Percentiles rank a stretch among this genome's conserved stretches.
These are phyloP conservation scores for Rhynchospora tenuis DNA, from an alignment of 176 grass and related monocot species.

Conservation along the genomic window DNA sequence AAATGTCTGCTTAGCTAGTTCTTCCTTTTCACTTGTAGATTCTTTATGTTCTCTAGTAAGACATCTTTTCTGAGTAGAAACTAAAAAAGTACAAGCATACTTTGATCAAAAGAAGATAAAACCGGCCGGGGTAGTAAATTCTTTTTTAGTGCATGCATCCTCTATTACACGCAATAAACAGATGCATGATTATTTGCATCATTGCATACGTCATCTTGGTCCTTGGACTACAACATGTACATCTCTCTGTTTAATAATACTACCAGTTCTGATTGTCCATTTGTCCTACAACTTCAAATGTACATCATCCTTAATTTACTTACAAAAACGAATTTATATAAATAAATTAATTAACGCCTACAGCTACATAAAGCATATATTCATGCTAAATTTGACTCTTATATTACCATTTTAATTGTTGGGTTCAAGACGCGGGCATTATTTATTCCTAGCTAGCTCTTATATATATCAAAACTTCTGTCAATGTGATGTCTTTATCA, in stretches of 20 bases:
- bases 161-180: not conserved
- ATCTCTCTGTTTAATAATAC: not conserved
- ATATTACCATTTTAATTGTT: no score
- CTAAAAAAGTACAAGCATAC: not conserved
- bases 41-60: constrained; percentile 8
- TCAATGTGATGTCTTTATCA: not conserved
- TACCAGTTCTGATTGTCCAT: not conserved
- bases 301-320: no score
- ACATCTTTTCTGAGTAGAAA: not conserved
- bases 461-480: no score
- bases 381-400: no score
- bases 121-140: not conserved
- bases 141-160: not conserved
- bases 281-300: not conserved
- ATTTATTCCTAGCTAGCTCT: no score
- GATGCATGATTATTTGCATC: not conserved
- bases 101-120: not conserved
- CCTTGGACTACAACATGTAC: not conserved
- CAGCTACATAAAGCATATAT: no score
- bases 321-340: no score
- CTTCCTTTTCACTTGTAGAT: not conserved
- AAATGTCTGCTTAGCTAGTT: not conserved
- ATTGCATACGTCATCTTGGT: constrained; percentile 7
- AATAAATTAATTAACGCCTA: no score
- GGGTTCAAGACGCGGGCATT: no score